phyloP scores from a whole-genome alignment of 352 stramenopile genomes.

The Phytophthora sansomeana region DNA sequence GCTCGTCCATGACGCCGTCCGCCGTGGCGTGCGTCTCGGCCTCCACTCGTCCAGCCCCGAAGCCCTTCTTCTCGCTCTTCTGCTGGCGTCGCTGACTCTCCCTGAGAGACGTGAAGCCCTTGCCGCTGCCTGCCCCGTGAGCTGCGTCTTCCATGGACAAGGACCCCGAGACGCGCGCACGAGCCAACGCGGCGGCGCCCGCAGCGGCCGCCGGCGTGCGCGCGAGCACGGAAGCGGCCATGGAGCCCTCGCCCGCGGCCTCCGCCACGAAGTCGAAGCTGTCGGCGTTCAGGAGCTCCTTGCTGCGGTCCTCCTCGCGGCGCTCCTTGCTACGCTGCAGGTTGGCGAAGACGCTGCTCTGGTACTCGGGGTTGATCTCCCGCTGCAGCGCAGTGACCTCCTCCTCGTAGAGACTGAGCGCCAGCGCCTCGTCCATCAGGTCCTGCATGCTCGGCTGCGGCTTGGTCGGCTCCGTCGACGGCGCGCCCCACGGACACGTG shows the following conservation, averaged over 20 bases:
- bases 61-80: conserved; percentile 72
- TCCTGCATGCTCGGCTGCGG: conserved; percentile 57
- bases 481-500: conserved; percentile 36
- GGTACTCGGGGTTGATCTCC: conserved; percentile 49
- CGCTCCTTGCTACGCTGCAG: conserved; percentile 44
- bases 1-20: conserved; percentile 81
- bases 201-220: conserved; percentile 31
- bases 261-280: conserved; percentile 37
- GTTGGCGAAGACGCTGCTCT: conserved; percentile 48
- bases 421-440: conserved; percentile 78
- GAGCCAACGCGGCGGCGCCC: conserved; percentile 26
- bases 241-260: conserved; percentile 19
- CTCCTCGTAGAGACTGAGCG: conserved; percentile 68
- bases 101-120: conserved; percentile 64
- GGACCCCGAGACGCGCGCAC: conserved; percentile 32
- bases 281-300: conserved; percentile 52
- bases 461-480: conserved; percentile 16
- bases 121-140: conserved; percentile 45
- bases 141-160: conserved; percentile 52
- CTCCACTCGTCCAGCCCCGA: conserved; percentile 55
- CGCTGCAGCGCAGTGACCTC: conserved; percentile 53
- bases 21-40: conserved; percentile 61
- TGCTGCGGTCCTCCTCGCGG: conserved; percentile 38
- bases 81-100: conserved; percentile 60
- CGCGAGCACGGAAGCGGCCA: conserved; percentile 28